Evolutionary conservation across 1,284 basidiomycete species (phyloP).

Genomic region (Coniferiporia weirii): DNA sequence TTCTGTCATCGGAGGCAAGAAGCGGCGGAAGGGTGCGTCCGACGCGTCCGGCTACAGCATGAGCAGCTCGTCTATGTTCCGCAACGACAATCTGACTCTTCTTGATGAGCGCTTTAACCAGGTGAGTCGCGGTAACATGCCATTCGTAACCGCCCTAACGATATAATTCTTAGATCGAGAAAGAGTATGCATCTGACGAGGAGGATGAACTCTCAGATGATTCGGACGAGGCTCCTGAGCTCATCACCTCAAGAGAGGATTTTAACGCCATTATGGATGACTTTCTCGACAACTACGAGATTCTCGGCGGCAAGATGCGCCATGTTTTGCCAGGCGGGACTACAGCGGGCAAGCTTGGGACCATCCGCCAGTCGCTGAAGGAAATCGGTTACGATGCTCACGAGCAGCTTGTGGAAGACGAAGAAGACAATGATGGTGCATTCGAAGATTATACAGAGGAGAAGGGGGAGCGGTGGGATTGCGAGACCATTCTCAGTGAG

Average conservation of each 20-base stretch:
- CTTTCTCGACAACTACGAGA: conserved; percentile 90
- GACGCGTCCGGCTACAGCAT: conserved; percentile 93
- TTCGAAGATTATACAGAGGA: conserved; percentile 50
- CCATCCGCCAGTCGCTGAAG: conserved; percentile 74
- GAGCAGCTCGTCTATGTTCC: conserved; percentile 94
- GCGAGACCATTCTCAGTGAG: conserved; percentile 88
- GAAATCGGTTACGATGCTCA: conserved; percentile 45
- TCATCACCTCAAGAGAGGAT: conserved; percentile 80
- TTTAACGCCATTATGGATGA: conserved; percentile 92
- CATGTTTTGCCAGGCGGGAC: conserved; percentile 67
- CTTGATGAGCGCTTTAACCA: conserved; percentile 94
- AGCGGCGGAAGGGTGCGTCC: conserved; percentile 68
- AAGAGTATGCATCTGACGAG: conserved; percentile 68
- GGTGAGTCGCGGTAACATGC: conserved; percentile 39
- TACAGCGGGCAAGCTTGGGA: conserved; percentile 73
- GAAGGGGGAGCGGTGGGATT: conserved; percentile 85
- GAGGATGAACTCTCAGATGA: conserved; percentile 44
- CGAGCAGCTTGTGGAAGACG: conserved; percentile 31
- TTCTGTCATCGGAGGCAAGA: conserved; percentile 75
- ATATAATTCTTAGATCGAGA: conserved; percentile 50
- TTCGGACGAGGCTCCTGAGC: conserved; percentile 63
- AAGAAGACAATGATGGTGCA: conserved; percentile 44
- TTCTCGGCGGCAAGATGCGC: conserved; percentile 85
- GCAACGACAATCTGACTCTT: conserved; percentile 83
- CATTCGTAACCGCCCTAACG: background rate